Base-by-base conservation (phyloP, 805 yeast species). In the Saturnispora zaruensis region DNA sequence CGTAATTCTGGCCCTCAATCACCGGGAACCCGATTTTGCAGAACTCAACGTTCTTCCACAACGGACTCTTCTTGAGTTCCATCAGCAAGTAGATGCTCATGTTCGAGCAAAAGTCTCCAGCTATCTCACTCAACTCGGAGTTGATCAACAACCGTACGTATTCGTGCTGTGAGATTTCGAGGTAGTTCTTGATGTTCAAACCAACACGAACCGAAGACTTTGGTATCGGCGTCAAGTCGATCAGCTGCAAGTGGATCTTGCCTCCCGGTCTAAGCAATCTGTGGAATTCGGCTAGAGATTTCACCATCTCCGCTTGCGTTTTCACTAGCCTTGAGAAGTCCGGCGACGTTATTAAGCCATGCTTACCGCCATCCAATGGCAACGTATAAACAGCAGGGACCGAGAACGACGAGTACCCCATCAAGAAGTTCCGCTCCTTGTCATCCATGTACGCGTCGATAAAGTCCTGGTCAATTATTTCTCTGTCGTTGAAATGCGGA, bases 191-290 rank as follows among this genome's bases (percentile, higher is more conserved):
- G 8, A 24, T 42, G 21, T 38, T 47, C 5, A 47, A 25, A 3
- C 45, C 45, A 33, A 47, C 45, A 18, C 50, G 16, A 8, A 16
- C 16, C 9, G 20, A 20, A 5, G 45, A 32, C 24, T 47, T 33
- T 8, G 50, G 45, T 5, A 47, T 41, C 4, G 50, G 45, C n/a
- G 43, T 60, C 14, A 63, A 51, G 51, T 67, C 69, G 54, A 59
- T 60, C 7, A 66, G 34, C 13, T 57, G 51, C 9, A 68, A 52
- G 50, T 64, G 67, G 13, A 66, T 41, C 37, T 47, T 53, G 6
- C 69, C 72, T 5, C 58, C 58, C 3, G 64, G 64, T 43, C 59
- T 62, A 34, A 68, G 48, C 4, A 66, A 57, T 44, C 72, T 45
- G 11, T 57, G 48, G 47, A 65, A 57, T 49, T 68, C 72, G 5